A percentile compares a stretch with the other conserved stretches of the same genome.
phyloP scores from a whole-genome alignment of 305 asterid species.

The Solanum hybrid region DNA sequence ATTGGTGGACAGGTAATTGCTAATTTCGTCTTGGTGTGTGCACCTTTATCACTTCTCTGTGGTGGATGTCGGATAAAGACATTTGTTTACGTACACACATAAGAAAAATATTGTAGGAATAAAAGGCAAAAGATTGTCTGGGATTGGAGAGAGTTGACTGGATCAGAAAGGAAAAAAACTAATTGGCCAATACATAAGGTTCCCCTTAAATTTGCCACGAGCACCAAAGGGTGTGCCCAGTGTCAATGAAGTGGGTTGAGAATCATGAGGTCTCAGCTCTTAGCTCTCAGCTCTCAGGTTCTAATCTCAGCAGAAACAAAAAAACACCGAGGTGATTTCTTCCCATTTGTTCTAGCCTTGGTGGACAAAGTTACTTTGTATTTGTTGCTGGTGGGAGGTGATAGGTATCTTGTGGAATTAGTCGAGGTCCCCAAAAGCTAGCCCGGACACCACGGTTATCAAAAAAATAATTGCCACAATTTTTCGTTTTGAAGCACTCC shows the following conservation, averaged over 20 bases:
- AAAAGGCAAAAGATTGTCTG: not conserved
- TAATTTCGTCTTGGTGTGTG: not conserved
- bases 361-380: not conserved
- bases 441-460: not conserved
- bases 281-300: not conserved
- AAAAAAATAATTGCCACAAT: not conserved
- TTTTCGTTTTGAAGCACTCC: not conserved
- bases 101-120: not conserved
- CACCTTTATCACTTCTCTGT: not conserved
- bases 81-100: not conserved
- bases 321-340: not conserved
- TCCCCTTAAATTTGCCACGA: not conserved
- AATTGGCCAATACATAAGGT: not conserved
- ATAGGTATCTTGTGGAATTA: not conserved
- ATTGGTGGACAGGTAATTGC: slow-evolving; percentile 91
- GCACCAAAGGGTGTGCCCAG: not conserved
- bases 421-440: not conserved
- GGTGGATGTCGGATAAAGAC: not conserved
- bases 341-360: not conserved
- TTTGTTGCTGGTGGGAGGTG: not conserved
- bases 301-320: not conserved
- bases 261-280: not conserved
- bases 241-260: not conserved
- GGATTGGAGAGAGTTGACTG: not conserved
- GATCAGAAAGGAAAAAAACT: not conserved